These are phyloP conservation scores for Flueggea neowawraea DNA, from an alignment of 441 rosid genomes.

Conservation along the genomic window DNA sequence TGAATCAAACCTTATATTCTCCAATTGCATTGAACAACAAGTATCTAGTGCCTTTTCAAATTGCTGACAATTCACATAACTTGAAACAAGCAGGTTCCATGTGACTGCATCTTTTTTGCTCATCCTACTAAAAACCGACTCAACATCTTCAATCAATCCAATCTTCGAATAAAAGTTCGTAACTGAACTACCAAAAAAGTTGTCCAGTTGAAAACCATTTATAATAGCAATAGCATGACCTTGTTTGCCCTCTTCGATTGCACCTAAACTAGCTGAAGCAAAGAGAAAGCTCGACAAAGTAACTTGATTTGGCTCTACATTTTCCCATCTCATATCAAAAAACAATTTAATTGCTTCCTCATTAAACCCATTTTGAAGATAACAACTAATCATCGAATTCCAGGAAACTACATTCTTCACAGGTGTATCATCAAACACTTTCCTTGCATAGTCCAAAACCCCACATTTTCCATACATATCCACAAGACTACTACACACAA, in stretches of 20 bases:
- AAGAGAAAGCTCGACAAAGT: conserved; percentile 65
- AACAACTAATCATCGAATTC: conserved; percentile 76
- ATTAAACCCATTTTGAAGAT: conserved; percentile 63
- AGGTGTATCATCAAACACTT: conserved; percentile 41
- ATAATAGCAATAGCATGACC: conserved; percentile 63
- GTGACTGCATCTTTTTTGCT: conserved; percentile 59
- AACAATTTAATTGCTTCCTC: conserved; percentile 51
- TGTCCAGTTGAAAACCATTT: conserved; percentile 56
- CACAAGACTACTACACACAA: conserved; percentile 63
- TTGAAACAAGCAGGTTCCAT: conserved; percentile 75
- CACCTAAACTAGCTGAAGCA: conserved; percentile 63
- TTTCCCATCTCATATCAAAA: conserved; percentile 55
- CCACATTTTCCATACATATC: conserved; percentile 81
- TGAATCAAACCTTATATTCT: conserved; percentile 59
- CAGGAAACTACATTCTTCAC: conserved; percentile 59
- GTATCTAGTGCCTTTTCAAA: conserved; percentile 44
- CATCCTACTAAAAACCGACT: conserved; percentile 50
- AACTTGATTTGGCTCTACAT: conserved; percentile 46
- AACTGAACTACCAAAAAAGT: conserved; percentile 63
- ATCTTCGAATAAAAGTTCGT: conserved; percentile 74
- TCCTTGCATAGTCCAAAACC: conserved; percentile 48
- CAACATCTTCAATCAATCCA: conserved; percentile 64
- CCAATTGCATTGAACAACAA: conserved; percentile 52
- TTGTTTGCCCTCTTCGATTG: conserved; percentile 43
- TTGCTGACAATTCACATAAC: conserved; percentile 48